A percentile compares a stretch with the other conserved stretches of the same genome.
phyloP scores from a whole-genome alignment of 2,329 filamentous ascomycete genomes.

The Endocalyx cinctus region DNA sequence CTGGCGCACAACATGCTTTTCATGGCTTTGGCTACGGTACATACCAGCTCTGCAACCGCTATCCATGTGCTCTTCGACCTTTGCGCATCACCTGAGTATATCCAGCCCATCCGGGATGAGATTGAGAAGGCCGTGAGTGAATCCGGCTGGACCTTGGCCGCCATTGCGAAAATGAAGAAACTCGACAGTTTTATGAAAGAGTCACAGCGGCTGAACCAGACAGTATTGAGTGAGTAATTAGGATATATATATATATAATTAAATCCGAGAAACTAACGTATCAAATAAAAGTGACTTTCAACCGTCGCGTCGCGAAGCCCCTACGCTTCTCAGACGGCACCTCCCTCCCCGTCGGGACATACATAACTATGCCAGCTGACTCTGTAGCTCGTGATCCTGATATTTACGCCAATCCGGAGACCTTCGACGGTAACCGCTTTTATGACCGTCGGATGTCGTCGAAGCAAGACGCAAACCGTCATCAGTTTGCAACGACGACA shows the following conservation, averaged over 20 bases:
- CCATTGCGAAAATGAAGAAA: slow-evolving; percentile 16
- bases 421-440: slow-evolving; percentile 13
- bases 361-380: slow-evolving; percentile 14
- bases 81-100: slow-evolving; percentile 12
- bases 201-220: slow-evolving; percentile 17
- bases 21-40: slow-evolving; percentile 14
- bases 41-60: slow-evolving; percentile 14
- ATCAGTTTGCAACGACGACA: slow-evolving; percentile 13
- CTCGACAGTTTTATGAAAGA: slow-evolving; percentile 16
- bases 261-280: no score
- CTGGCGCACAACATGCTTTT: slow-evolving; percentile 16
- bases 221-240: slow-evolving; percentile 13
- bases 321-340: slow-evolving; percentile 13
- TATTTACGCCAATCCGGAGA: slow-evolving; percentile 14
- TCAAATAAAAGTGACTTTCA: slow-evolving; percentile 18
- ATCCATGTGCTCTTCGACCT: slow-evolving; percentile 15
- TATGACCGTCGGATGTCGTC: slow-evolving; percentile 14
- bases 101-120: slow-evolving; percentile 13
- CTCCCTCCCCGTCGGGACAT: slow-evolving; percentile 10
- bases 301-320: slow-evolving; percentile 9
- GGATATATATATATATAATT: no score
- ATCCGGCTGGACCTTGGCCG: slow-evolving; percentile 15
- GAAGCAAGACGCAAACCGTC: slow-evolving; percentile 13
- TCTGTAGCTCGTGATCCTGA: slow-evolving; percentile 12
- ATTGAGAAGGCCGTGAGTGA: slow-evolving; percentile 11